A percentile compares a stretch with the other conserved stretches of the same genome.
Evolutionary conservation across 2,329 filamentous ascomycete genomes (phyloP).

Genomic region (Penicillium brasilianum): DNA sequence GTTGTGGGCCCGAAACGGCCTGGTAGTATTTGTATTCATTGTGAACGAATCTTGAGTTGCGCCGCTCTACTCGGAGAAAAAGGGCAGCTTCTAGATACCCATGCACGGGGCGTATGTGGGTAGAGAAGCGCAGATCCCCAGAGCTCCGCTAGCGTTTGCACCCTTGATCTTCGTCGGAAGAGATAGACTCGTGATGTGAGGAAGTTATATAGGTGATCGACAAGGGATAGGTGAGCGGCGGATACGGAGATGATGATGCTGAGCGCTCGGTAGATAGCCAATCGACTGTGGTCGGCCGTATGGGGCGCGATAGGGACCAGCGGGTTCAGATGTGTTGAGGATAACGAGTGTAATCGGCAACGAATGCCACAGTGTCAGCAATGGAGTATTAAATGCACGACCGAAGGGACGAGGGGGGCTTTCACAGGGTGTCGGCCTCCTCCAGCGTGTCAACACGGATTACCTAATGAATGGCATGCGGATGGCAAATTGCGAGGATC

Average conservation of each 20-base stretch:
- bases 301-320: neutral
- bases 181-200: neutral
- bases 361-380: conserved; percentile 28
- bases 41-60: conserved; percentile 6
- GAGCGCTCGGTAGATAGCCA: conserved; percentile 8
- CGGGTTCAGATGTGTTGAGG: neutral
- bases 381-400: neutral
- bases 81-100: conserved; percentile 15
- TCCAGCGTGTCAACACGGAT: conserved; percentile 23
- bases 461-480: conserved; percentile 19
- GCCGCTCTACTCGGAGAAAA: conserved; percentile 19
- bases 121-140: neutral
- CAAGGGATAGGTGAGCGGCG: conserved; percentile 11
- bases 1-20: conserved; percentile 19
- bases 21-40: conserved; percentile 24
- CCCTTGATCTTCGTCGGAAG: neutral
- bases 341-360: conserved; percentile 39
- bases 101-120: conserved; percentile 14
- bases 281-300: conserved; percentile 2
- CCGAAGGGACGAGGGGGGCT: neutral
- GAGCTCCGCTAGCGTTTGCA: neutral
- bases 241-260: conserved; percentile 15
- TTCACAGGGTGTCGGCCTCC: conserved; percentile 2
- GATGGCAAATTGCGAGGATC: neutral
- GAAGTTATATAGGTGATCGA: conserved; percentile 14